Percentiles rank a stretch among this genome's conserved stretches.
Conservation (phyloP, 2,329 filamentous ascomycete genomes). For the Coniochaeta ligniaria region DNA sequence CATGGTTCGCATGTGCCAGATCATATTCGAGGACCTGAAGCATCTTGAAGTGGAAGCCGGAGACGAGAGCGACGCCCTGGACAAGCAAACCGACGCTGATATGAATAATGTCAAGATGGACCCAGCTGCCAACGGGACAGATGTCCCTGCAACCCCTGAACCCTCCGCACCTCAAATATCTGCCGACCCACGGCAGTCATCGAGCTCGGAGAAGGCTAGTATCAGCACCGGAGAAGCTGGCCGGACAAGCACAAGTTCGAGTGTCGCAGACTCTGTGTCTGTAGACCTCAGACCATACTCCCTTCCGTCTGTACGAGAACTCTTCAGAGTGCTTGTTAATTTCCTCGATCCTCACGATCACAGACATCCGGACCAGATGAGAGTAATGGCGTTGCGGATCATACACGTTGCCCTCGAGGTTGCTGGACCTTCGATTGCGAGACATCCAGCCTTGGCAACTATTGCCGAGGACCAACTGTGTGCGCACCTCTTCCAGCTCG, state of each 20-base stretch:
- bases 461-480: conserved; percentile 92
- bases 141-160: conserved; percentile 15
- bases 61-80: conserved; percentile 57
- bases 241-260: conserved; percentile 18
- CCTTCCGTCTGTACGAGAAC: conserved; percentile 84
- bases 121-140: conserved; percentile 57
- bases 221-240: conserved; percentile 12
- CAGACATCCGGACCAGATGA: conserved; percentile 88
- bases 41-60: conserved; percentile 72
- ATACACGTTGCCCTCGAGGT: conserved; percentile 97
- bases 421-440: conserved; percentile 87
- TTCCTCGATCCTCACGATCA: conserved; percentile 88
- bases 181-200: conserved; percentile 25
- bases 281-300: conserved; percentile 79
- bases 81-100: conserved; percentile 59
- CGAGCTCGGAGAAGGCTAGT: conserved; percentile 31
- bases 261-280: conserved; percentile 27
- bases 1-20: conserved; percentile 99
- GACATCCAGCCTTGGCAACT: conserved; percentile 78
- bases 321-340: conserved; percentile 90
- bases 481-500: conserved; percentile 90
- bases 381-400: conserved; percentile 94
- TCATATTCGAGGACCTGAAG: conserved; percentile 91
- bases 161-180: conserved; percentile 2
- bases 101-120: conserved; percentile 80